phyloP scores from a whole-genome alignment of 148 eudicot genomes.

The Simmondsia chinensis region DNA sequence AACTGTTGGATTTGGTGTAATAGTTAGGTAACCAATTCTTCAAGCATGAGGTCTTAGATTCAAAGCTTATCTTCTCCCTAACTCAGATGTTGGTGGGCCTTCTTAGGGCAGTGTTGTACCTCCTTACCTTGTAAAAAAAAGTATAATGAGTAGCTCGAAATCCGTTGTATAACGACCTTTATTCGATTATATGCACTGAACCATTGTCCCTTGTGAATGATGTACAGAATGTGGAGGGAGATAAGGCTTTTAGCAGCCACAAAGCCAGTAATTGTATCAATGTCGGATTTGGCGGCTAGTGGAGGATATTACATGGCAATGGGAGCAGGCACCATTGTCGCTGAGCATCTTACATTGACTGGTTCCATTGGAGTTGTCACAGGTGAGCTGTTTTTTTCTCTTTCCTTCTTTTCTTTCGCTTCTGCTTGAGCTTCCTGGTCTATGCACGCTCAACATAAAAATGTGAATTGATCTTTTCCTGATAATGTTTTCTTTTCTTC shows the following conservation, averaged over 20 bases:
- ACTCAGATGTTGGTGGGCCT: no score
- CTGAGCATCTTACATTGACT: constrained; percentile 86
- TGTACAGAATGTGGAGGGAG: constrained; percentile 92
- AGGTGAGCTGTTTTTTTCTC: constrained; percentile 53
- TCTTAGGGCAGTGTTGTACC: no score
- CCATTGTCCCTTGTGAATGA: constrained; percentile 5
- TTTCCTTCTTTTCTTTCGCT: not conserved
- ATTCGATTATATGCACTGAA: not conserved
- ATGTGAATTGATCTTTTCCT: no score
- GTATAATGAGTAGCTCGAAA: no score
- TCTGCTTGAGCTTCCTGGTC: not conserved
- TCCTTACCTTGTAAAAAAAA: no score
- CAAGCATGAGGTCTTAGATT: no score
- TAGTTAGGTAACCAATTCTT: no score
- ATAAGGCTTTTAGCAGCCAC: constrained; percentile 71
- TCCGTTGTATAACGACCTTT: no score
- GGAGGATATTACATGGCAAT: constrained; percentile 99
- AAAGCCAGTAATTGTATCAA: constrained; percentile 89
- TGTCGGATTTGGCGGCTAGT: constrained; percentile 97
- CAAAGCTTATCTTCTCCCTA: no score
- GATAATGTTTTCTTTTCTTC: no score
- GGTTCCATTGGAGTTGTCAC: constrained; percentile 97
- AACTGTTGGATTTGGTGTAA: no score
- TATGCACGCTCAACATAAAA: no score
- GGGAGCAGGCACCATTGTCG: constrained; percentile 76